These are phyloP conservation scores for Ophiostoma australiae DNA, from an alignment of 2,329 filamentous ascomycete species.

Conservation along the genomic window DNA sequence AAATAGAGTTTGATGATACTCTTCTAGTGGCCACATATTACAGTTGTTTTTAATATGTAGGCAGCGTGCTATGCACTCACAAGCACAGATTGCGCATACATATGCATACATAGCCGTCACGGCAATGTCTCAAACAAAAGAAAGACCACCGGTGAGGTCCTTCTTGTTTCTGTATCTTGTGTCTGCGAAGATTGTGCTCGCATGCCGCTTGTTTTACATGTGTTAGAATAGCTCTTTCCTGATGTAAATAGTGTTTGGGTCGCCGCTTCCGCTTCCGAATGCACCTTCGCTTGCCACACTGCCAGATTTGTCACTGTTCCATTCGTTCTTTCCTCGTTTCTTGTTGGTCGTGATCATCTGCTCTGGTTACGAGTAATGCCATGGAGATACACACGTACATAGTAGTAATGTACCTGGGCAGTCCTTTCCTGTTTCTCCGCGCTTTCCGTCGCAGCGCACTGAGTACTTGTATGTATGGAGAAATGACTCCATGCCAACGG, in stretches of 20 bases:
- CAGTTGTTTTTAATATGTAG: not conserved
- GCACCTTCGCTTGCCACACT: not conserved
- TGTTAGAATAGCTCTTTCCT: slow-evolving; percentile 4
- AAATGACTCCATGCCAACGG: not conserved
- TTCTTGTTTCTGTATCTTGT: not conserved
- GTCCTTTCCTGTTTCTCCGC: not conserved
- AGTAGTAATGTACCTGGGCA: not conserved
- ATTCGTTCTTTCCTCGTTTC: not conserved
- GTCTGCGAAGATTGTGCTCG: not conserved
- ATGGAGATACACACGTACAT: not conserved
- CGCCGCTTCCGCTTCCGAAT: not conserved
- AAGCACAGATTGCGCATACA: not conserved
- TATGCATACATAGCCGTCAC: not conserved
- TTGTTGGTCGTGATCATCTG: not conserved
- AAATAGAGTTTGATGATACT: not conserved
- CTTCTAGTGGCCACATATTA: not conserved
- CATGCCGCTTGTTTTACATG: not conserved
- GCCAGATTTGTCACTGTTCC: not conserved
- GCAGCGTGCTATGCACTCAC: not conserved
- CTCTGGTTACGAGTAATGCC: not conserved
- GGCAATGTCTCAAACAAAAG: not conserved
- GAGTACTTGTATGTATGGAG: no score
- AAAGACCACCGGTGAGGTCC: not conserved
- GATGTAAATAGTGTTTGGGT: not conserved
- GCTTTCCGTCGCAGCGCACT: not conserved